phyloP scores from a whole-genome alignment of 495 filamentous ascomycete species.

The Aspergillus coremiiformis region DNA sequence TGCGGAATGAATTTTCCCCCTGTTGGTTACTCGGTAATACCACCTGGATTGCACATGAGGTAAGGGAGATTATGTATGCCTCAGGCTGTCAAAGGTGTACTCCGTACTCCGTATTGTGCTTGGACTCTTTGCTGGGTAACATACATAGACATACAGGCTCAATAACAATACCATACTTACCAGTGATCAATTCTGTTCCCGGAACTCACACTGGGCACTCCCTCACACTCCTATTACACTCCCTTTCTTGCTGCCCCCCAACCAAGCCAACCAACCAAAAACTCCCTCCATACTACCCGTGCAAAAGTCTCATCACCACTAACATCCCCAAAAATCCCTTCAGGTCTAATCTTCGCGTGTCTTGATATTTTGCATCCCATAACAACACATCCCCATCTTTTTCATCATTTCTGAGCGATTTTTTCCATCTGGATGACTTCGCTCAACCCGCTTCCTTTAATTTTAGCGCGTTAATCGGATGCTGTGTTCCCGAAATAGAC shows the following conservation, averaged over 20 bases:
- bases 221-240: slow-evolving; percentile 3
- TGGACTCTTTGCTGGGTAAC: too few relatives aligned
- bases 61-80: neutral
- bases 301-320: slow-evolving; percentile 16
- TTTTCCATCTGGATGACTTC: slow-evolving; percentile 45
- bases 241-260: neutral
- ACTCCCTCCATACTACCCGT: slow-evolving; percentile 15
- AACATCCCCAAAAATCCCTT: slow-evolving; percentile 27
- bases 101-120: neutral
- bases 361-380: slow-evolving; percentile 31
- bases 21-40: neutral
- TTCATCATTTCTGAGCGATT: slow-evolving; percentile 50
- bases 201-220: slow-evolving; percentile 6
- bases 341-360: slow-evolving; percentile 36
- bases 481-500: slow-evolving; percentile 48
- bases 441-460: slow-evolving; percentile 36
- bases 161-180: neutral
- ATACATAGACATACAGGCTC: too few relatives aligned
- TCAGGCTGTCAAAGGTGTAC: neutral
- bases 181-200: neutral
- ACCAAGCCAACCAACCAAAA: slow-evolving; percentile 15
- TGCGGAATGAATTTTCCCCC: too few relatives aligned
- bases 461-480: slow-evolving; percentile 53
- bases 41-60: neutral
- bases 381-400: slow-evolving; percentile 40